Conservation (phyloP, 2,329 filamentous ascomycete species). For the Huntiella abstrusa region DNA sequence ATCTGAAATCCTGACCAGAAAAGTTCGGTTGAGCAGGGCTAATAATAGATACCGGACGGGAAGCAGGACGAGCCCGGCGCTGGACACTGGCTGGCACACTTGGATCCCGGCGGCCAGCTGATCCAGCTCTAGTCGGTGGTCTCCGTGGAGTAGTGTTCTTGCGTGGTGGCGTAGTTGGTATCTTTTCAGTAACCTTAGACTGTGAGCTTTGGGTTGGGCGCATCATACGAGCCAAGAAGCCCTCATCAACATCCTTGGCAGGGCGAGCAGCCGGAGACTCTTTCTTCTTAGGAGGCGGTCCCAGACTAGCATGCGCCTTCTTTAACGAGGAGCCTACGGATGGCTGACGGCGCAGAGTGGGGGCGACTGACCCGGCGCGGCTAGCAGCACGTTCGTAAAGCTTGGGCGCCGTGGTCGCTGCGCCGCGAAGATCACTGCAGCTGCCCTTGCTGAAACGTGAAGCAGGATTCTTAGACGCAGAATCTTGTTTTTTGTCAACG, state of each 20-base stretch:
- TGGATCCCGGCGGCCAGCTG: conserved; percentile 3
- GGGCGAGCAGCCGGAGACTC: conserved; percentile 27
- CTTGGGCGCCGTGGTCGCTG: conserved; percentile 20
- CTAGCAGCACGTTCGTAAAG: conserved; percentile 25
- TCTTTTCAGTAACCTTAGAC: conserved; percentile 48
- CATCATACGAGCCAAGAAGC: conserved; percentile 69
- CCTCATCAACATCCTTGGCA: conserved; percentile 41
- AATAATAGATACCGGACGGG: conserved; percentile 6
- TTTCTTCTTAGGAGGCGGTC: conserved; percentile 37
- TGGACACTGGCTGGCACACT: conserved; percentile 5
- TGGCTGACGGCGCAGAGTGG: conserved; percentile 24
- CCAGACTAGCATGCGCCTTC: conserved; percentile 32
- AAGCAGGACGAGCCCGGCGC: conserved; percentile 6
- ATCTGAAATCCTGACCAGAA: not conserved
- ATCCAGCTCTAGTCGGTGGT: conserved; percentile 8
- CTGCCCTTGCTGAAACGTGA: conserved; percentile 8
- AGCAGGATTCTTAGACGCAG: conserved; percentile 27
- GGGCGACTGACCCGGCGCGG: conserved; percentile 22
- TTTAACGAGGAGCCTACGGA: conserved; percentile 20
- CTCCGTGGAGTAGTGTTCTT: conserved; percentile 16
- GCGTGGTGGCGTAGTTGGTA: conserved; percentile 29
- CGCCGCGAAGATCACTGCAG: conserved; percentile 15
- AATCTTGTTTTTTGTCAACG: conserved; percentile 45
- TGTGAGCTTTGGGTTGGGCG: conserved; percentile 52
- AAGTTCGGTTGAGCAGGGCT: conserved; percentile 4